These are phyloP conservation scores for Pichia scutulata DNA, from an alignment of 805 yeast genomes.

Conservation along the genomic window DNA sequence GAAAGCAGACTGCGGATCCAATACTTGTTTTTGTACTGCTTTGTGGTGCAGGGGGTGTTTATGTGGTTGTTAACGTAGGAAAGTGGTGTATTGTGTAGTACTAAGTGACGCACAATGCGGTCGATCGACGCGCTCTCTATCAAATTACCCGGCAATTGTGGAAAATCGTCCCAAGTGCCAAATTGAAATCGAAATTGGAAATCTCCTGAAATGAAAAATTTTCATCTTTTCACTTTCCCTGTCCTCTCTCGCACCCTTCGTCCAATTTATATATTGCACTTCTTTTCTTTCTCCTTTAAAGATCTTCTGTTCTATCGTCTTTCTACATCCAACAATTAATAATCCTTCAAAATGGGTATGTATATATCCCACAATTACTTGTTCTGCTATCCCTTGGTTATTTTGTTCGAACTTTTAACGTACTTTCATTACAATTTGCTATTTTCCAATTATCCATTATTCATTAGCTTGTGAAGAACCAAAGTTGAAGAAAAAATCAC, in stretches of 20 bases:
- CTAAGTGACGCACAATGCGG: background rate
- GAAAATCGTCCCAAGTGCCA: background rate
- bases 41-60: constrained; percentile 66
- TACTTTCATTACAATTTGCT: background rate
- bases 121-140: background rate
- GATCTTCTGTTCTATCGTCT: background rate
- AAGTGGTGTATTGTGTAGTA: background rate
- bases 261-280: background rate
- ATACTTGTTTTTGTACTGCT: constrained; percentile 77
- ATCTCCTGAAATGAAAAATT: background rate
- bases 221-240: background rate
- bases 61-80: constrained; percentile 59
- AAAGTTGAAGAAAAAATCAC: background rate
- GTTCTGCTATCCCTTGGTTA: background rate
- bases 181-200: background rate
- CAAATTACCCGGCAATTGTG: background rate
- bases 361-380: background rate
- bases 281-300: background rate
- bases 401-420: background rate
- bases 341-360: constrained; percentile 12
- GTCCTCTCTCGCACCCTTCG: background rate
- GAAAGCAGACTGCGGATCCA: constrained; percentile 74
- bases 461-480: background rate
- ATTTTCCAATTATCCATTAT: no score
- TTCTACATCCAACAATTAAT: constrained; percentile 2